A percentile compares a stretch with the other conserved stretches of the same genome.
Conservation (phyloP, 768 basidiomycete genomes). For the Naganishia randhawae region DNA sequence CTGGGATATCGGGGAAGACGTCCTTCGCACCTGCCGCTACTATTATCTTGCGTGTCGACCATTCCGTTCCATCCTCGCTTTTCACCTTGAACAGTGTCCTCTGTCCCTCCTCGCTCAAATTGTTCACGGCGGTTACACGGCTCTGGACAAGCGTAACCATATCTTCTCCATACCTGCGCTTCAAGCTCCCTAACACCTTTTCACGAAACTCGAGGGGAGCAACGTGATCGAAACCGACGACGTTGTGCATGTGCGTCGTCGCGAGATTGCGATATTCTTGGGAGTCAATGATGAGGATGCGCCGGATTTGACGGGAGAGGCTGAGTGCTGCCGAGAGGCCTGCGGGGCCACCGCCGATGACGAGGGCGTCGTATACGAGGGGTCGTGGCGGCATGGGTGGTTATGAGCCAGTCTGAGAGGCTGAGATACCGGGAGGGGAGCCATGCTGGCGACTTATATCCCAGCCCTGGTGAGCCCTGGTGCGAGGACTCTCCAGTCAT, state of each 20-base stretch:
- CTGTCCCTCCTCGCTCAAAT: background rate
- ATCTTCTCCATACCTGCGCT: background rate
- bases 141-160: background rate
- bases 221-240: slow-evolving; percentile 12
- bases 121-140: background rate
- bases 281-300: slow-evolving; percentile 1
- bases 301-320: slow-evolving; percentile 5
- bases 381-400: too few species aligned
- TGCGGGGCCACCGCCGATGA: slow-evolving; percentile 22
- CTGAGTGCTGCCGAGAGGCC: slow-evolving; percentile 19
- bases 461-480: too few species aligned
- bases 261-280: slow-evolving; percentile 4
- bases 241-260: slow-evolving; percentile 19
- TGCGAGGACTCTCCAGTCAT: too few species aligned
- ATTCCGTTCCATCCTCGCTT: background rate
- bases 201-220: background rate
- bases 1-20: slow-evolving; percentile 11
- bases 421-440: too few species aligned
- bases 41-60: slow-evolving; percentile 12
- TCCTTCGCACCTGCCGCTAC: slow-evolving; percentile 11
- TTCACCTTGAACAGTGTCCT: slow-evolving; percentile 6
- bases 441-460: too few species aligned
- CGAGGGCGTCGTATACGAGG: slow-evolving; percentile 15
- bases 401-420: too few species aligned
- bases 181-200: background rate